Conservation (phyloP, 305 asterid genomes). For the Withania somnifera region DNA sequence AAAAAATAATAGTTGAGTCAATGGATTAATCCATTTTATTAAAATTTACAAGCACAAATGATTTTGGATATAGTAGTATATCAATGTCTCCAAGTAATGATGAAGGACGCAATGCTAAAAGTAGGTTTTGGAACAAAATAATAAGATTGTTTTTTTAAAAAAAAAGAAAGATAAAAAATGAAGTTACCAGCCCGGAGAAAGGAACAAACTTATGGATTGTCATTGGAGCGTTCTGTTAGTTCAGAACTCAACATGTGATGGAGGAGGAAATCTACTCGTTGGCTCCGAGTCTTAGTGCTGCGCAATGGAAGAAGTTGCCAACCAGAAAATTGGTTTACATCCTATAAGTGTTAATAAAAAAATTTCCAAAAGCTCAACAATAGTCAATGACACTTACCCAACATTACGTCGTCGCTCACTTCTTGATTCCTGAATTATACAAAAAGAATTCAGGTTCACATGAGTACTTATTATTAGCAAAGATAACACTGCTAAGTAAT, state of each 20-base stretch:
- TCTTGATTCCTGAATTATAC: constrained; percentile 38
- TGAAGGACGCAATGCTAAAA: not conserved
- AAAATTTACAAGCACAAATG: not conserved
- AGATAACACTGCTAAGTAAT: not conserved
- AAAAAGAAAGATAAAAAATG: not conserved
- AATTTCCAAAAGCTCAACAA: not conserved
- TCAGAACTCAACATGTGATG: constrained; percentile 94
- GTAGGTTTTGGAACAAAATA: not conserved
- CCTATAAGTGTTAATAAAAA: constrained; percentile 1
- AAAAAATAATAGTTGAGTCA: not conserved
- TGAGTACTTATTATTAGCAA: not conserved
- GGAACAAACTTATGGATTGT: constrained; percentile 21
- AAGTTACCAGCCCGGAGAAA: constrained; percentile 9
- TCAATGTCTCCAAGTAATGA: too few species aligned
- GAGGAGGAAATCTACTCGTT: constrained; percentile 82
- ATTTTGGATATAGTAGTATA: too few species aligned
- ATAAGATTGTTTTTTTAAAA: not conserved
- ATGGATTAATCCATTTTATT: not conserved
- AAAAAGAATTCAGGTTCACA: constrained; percentile 3
- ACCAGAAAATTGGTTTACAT: not conserved
- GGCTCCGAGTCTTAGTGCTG: constrained; percentile 72
- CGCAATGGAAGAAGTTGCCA: constrained; percentile 6
- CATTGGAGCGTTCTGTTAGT: constrained; percentile 32
- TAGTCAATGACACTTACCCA: constrained; percentile 41
- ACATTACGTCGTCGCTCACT: constrained; percentile 34